Base-by-base conservation (phyloP, 306 rosid genomes). In the Nissolia schottii region DNA sequence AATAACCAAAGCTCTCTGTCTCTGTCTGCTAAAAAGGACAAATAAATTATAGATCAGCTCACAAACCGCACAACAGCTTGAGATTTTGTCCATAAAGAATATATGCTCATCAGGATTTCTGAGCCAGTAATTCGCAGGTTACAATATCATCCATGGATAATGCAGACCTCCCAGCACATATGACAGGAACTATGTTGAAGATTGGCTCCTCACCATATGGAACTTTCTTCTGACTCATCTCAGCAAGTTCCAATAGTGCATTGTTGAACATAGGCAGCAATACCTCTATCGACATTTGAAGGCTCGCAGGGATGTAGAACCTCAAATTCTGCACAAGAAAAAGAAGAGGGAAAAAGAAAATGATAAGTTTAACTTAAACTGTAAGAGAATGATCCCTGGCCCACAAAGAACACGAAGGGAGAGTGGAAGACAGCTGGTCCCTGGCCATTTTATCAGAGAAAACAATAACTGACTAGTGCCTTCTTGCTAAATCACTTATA, bases 131-230 rank as follows among this genome's bases (percentile, higher is more conserved):
- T 77, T 94, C 98, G 20, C 97, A 91, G 18, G 98, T 87, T 71
- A 89, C 64, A 16, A 87, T 41, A 79, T 91, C 82, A 48, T 86
- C 81, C 87, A 91, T 77, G 67, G 86, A 82, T 63, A 87, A 77
- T 37, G 93, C 85, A 79, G 83, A 78, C 37, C 75, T 67, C 65
- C 98, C 97, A 40, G 86, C 85, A 64, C 97, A 88, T 14, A 89
- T 16, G 37, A 94, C 97, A 25, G 97, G 97, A 83, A 91, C 86
- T 70, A 91, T 82, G 91, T 87, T 94, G 86, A 94, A 87, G 85
- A 85, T 82, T 71, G 90, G 88, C 41, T 85, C 90, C 38, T 82
- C 78, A 1, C 80, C 81, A 57, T 53, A 70, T 20, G 46, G 45
- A 16, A 82, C 58, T 7, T 62, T 81, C 71, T 29, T 82, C 65